These are phyloP conservation scores for Mimosa pudica DNA, from an alignment of 306 rosid genomes.

Conservation along the genomic window DNA sequence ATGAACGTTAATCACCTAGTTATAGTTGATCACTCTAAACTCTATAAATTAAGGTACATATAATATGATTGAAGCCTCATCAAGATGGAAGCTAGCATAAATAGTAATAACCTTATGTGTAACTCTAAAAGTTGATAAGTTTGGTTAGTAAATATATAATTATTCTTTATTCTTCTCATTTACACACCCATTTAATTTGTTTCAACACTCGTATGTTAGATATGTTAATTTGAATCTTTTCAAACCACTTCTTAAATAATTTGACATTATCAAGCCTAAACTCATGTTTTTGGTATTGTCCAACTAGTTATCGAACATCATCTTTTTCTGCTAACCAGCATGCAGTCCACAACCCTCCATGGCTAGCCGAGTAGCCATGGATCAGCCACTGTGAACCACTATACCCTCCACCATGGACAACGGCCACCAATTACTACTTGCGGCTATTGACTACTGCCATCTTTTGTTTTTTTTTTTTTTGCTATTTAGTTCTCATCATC, in stretches of 20 bases:
- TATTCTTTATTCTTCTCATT: no score
- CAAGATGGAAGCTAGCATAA: no score
- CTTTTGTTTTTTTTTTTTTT: no score
- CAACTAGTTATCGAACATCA: not conserved
- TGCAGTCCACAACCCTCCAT: not conserved
- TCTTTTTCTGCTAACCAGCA: not conserved
- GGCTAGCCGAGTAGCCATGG: not conserved
- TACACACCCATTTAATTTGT: no score
- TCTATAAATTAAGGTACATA: no score
- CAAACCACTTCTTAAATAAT: no score
- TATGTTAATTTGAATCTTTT: not conserved
- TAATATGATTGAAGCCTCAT: no score
- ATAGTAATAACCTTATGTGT: no score
- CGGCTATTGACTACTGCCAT: not conserved
- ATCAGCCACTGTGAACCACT: not conserved
- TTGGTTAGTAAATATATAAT: no score
- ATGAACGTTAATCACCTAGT: no score
- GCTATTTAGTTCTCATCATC: not conserved
- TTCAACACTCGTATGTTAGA: not conserved
- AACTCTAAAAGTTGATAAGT: no score
- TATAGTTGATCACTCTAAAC: no score
- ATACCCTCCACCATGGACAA: not conserved
- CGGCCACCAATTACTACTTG: not conserved
- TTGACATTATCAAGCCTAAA: not conserved
- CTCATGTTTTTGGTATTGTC: not conserved